phyloP scores from a whole-genome alignment of 2,329 filamentous ascomycete species.

The Neonectria magnoliae region DNA sequence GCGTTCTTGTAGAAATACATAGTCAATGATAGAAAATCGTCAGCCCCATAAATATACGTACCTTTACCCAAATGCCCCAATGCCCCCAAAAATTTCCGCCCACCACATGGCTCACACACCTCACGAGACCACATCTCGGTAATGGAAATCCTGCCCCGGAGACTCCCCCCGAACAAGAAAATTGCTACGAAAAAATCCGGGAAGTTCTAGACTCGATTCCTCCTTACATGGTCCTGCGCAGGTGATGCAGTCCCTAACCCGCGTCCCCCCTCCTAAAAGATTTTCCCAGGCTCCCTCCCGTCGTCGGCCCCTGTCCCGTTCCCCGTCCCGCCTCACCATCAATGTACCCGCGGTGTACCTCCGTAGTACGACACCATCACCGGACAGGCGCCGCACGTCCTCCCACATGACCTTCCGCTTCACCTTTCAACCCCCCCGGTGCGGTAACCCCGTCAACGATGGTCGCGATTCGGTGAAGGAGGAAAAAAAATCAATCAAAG shows the following conservation, averaged over 20 bases:
- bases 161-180: constrained; percentile 7
- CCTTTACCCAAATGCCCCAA: constrained; percentile 17
- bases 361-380: constrained; percentile 5
- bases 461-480: constrained; percentile 37
- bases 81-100: constrained; percentile 30
- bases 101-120: constrained; percentile 35
- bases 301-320: constrained; percentile 14
- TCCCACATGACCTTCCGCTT: constrained; percentile 37
- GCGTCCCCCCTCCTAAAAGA: constrained; percentile 8
- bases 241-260: background rate
- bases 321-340: background rate
- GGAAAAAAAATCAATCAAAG: constrained; percentile 21
- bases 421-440: constrained; percentile 9
- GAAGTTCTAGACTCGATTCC: constrained; percentile 23
- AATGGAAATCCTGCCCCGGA: constrained; percentile 22
- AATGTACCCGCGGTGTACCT: constrained; percentile 4
- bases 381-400: background rate
- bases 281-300: constrained; percentile 7
- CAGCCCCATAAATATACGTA: constrained; percentile 1
- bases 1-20: too few relatives aligned
- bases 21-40: background rate
- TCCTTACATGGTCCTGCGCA: background rate
- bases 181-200: constrained; percentile 20
- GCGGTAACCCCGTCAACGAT: constrained; percentile 27
- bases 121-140: constrained; percentile 29